phyloP scores from a whole-genome alignment of 768 basidiomycete genomes.

The Rhodotorula babjevae region DNA sequence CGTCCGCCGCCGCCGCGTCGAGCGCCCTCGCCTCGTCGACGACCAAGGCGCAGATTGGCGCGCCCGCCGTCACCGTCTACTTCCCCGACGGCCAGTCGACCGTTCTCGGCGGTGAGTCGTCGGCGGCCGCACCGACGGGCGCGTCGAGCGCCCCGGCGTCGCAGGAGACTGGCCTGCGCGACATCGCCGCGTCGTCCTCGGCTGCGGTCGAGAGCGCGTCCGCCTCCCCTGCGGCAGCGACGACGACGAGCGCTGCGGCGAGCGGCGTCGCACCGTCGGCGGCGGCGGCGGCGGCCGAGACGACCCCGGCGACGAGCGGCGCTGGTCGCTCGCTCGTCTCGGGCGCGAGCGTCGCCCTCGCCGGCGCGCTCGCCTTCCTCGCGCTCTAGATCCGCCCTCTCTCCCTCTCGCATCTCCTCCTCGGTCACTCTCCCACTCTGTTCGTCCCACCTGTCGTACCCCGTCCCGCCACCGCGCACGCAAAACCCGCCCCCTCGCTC shows the following conservation, averaged over 20 bases:
- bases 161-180: neutral
- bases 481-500: too few relatives aligned
- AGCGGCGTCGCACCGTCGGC: neutral
- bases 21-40: neutral
- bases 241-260: neutral
- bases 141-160: neutral
- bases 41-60: neutral
- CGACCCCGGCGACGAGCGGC: neutral
- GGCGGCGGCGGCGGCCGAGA: neutral
- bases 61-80: neutral
- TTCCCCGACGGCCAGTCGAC: conserved; percentile 4
- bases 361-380: neutral
- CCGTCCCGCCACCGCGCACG: too few relatives aligned
- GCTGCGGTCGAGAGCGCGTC: neutral
- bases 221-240: too few relatives aligned
- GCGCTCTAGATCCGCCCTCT: too few relatives aligned
- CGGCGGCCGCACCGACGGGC: neutral
- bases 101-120: neutral
- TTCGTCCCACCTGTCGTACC: too few relatives aligned
- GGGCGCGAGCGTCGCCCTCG: neutral
- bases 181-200: neutral
- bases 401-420: too few relatives aligned
- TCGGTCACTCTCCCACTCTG: too few relatives aligned
- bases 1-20: neutral
- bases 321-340: neutral